Evolutionary conservation across 192 early-diverging fungal genomes (phyloP).

Genomic region (Coemansia sp.): DNA sequence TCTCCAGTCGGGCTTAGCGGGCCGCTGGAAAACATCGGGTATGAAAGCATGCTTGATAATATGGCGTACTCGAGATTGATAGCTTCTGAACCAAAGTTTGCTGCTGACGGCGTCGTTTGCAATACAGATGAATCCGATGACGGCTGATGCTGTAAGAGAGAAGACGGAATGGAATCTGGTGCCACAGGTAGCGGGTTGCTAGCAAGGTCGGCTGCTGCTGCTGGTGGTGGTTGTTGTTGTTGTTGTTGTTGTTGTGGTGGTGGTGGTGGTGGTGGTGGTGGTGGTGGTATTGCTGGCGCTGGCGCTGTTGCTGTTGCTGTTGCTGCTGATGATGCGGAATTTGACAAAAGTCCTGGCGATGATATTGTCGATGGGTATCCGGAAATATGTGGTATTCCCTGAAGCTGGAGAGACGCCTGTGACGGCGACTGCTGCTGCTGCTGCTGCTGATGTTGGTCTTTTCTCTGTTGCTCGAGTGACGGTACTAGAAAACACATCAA

Average conservation of each 20-base stretch:
- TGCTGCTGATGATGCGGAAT: background rate
- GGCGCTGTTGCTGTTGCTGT: too few relatives aligned
- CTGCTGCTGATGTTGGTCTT: slow-evolving; percentile 19
- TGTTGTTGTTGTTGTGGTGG: too few relatives aligned
- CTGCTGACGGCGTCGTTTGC: slow-evolving; percentile 24
- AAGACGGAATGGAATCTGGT: slow-evolving; percentile 1
- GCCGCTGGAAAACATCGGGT: slow-evolving; percentile 54
- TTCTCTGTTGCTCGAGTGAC: slow-evolving; percentile 25
- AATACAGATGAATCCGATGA: slow-evolving; percentile 12
- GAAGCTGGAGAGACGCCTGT: slow-evolving; percentile 14
- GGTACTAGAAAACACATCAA: slow-evolving; percentile 39
- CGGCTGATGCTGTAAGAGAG: slow-evolving; percentile 1
- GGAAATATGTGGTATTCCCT: slow-evolving; percentile 25
- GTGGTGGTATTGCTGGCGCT: too few relatives aligned
- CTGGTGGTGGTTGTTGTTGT: too few relatives aligned
- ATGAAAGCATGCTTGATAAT: slow-evolving; percentile 84
- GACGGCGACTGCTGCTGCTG: slow-evolving; percentile 6
- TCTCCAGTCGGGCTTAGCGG: slow-evolving; percentile 18
- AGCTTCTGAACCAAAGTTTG: slow-evolving; percentile 81
- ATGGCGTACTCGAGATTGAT: slow-evolving; percentile 89
- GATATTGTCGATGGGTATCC: slow-evolving; percentile 13
- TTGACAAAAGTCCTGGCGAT: slow-evolving; percentile 11
- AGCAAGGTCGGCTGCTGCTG: background rate
- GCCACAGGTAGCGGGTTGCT: background rate
- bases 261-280: too few relatives aligned